phyloP scores from a whole-genome alignment of 306 rosid species.

The Chamaecrista fasciculata region DNA sequence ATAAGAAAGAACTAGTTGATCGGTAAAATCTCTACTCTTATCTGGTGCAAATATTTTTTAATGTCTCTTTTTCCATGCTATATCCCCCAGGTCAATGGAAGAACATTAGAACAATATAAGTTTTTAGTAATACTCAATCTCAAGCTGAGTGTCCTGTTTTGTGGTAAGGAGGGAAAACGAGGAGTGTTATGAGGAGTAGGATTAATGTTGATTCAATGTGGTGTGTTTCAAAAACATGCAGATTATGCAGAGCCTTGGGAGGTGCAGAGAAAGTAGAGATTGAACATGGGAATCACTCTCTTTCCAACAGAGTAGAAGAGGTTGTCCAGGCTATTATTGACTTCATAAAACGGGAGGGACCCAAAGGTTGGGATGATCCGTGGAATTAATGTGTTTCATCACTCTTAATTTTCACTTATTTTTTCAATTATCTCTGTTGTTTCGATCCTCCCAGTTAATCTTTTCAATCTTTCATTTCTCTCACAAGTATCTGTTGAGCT shows the following conservation, averaged over 20 bases:
- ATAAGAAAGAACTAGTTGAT: slow-evolving; percentile 78
- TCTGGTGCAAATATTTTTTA: neutral
- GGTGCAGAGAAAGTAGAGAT: slow-evolving; percentile 93
- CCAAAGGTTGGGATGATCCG: slow-evolving; percentile 98
- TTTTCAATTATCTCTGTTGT: slow-evolving; percentile 3
- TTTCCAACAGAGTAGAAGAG: slow-evolving; percentile 84
- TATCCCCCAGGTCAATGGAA: slow-evolving; percentile 1
- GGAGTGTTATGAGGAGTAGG: neutral
- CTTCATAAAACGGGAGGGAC: slow-evolving; percentile 84
- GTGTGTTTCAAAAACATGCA: slow-evolving; percentile 41
- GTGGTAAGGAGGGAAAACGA: neutral
- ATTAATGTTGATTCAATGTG: neutral
- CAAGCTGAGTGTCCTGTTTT: neutral
- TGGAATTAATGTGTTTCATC: slow-evolving; percentile 56
- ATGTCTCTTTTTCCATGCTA: neutral
- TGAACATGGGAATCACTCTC: slow-evolving; percentile 91
- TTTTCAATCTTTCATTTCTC: slow-evolving; percentile 14
- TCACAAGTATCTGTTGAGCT: neutral
- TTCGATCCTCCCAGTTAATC: slow-evolving; percentile 10
- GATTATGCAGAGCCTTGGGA: slow-evolving; percentile 93
- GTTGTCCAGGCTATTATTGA: slow-evolving; percentile 78
- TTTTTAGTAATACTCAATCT: neutral
- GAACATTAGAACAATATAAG: neutral
- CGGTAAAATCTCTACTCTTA: slow-evolving; percentile 52
- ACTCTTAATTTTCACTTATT: neutral